Conservation (phyloP, 495 filamentous ascomycete genomes). For the Mytilinidion resinicola region DNA sequence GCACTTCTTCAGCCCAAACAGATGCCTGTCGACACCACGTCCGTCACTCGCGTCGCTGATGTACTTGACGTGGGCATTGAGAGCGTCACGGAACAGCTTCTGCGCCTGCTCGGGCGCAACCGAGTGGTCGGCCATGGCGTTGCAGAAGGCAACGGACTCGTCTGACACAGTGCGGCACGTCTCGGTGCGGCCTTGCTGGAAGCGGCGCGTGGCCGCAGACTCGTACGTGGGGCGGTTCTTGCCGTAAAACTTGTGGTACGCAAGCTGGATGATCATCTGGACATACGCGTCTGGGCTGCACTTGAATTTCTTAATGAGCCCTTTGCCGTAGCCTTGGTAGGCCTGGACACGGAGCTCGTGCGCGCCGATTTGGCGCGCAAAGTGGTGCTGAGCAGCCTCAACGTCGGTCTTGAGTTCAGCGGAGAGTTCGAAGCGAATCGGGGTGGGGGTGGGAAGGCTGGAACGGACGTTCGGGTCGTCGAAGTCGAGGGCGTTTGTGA, state of each 20-base stretch:
- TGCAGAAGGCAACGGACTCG: slow-evolving; percentile 87
- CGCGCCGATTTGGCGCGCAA: slow-evolving; percentile 67
- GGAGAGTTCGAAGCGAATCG: slow-evolving; percentile 70
- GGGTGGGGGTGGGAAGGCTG: slow-evolving; percentile 70
- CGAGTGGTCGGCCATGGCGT: slow-evolving; percentile 65
- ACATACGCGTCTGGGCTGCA: slow-evolving; percentile 97
- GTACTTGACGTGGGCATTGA: slow-evolving; percentile 80
- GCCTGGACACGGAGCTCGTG: slow-evolving; percentile 92
- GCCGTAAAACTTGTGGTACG: slow-evolving; percentile 99
- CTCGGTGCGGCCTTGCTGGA: slow-evolving; percentile 94
- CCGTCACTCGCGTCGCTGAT: slow-evolving; percentile 83
- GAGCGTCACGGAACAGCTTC: slow-evolving; percentile 71
- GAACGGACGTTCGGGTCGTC: slow-evolving; percentile 68
- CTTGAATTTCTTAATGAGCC: slow-evolving; percentile 98
- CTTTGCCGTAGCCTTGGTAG: slow-evolving; percentile 97
- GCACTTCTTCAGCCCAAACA: slow-evolving; percentile 93
- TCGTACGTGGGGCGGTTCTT: slow-evolving; percentile 98
- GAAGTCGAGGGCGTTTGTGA: slow-evolving; percentile 85
- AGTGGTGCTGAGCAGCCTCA: slow-evolving; percentile 66
- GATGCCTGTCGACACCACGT: slow-evolving; percentile 89
- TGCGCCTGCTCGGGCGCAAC: slow-evolving; percentile 56
- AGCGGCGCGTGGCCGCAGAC: slow-evolving; percentile 87
- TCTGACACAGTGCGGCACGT: slow-evolving; percentile 89
- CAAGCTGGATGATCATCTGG: slow-evolving; percentile 98
- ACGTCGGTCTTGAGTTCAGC: slow-evolving; percentile 67